A percentile compares a stretch with the other conserved stretches of the same genome.
Conservation (phyloP, 331 rosid genomes). For the Erythrophleum ivorense region DNA sequence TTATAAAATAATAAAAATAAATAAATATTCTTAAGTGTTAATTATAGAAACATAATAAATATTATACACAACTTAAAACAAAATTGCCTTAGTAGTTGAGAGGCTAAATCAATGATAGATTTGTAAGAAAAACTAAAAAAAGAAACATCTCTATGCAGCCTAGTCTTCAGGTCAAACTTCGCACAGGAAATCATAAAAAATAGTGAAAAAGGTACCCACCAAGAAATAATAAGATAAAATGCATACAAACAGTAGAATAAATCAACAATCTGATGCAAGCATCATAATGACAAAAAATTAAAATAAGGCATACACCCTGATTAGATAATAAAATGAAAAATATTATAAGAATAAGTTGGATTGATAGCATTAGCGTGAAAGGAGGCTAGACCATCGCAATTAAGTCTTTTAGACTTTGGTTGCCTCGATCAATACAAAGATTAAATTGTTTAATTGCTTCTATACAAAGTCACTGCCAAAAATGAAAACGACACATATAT, state of each 20-base stretch:
- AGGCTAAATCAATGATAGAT: neutral
- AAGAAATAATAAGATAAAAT: neutral
- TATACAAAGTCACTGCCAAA: neutral
- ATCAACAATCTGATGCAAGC: neutral
- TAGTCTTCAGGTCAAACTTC: neutral
- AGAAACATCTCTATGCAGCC: neutral
- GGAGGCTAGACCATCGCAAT: neutral
- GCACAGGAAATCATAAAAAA: too few species aligned
- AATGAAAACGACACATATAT: neutral
- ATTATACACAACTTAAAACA: too few species aligned
- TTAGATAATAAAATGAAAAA: constrained; percentile 19
- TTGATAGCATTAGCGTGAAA: neutral
- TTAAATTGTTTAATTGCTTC: neutral
- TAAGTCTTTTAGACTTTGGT: neutral
- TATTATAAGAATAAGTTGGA: neutral
- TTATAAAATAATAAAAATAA: too few species aligned
- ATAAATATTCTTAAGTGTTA: too few species aligned
- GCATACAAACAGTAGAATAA: neutral
- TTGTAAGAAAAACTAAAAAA: neutral
- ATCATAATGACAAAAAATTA: neutral
- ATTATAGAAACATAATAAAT: too few species aligned
- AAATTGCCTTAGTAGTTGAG: neutral
- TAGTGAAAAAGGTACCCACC: neutral
- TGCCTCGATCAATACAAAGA: neutral
- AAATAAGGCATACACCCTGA: neutral